Conservation (phyloP, 2,329 filamentous ascomycete species). For the Cladosporium sp. region DNA sequence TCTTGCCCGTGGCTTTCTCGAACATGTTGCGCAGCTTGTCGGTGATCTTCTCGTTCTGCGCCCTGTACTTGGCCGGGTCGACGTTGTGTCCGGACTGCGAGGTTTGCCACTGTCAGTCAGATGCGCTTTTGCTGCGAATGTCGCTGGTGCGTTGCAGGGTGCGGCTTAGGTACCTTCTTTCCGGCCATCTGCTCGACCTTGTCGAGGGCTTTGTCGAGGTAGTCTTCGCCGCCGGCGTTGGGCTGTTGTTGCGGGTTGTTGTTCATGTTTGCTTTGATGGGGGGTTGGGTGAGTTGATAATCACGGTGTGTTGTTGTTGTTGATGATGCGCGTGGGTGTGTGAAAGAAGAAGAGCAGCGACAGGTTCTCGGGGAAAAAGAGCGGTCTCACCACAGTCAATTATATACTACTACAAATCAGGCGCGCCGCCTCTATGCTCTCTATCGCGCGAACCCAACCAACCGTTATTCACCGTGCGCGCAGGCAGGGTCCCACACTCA, state of each 20-base stretch:
- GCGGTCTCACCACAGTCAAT: too few relatives aligned
- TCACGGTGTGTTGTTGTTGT: too few relatives aligned
- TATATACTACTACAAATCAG: too few relatives aligned
- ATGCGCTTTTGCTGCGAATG: not conserved
- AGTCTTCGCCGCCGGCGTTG: constrained; percentile 21
- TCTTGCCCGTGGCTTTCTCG: constrained; percentile 31
- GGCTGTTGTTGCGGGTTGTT: not conserved
- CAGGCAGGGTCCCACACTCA: too few relatives aligned
- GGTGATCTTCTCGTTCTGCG: constrained; percentile 32
- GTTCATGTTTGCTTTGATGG: not conserved
- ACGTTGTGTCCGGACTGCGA: constrained; percentile 19
- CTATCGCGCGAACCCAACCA: too few relatives aligned
- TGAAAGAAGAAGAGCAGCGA: too few relatives aligned
- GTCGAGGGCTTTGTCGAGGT: constrained; percentile 27
- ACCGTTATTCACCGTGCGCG: too few relatives aligned
- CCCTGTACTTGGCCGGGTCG: constrained; percentile 25
- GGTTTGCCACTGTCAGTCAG: too few relatives aligned
- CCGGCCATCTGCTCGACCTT: constrained; percentile 17
- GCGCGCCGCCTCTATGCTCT: too few relatives aligned
- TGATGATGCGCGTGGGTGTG: too few relatives aligned
- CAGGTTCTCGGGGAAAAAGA: too few relatives aligned
- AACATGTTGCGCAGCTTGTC: constrained; percentile 28
- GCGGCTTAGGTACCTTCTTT: constrained; percentile 6
- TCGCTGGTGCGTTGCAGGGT: not conserved
- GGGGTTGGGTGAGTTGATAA: not conserved